Evolutionary conservation across 208 protist species (phyloP), one percentile per base, ranked within the genome.

Genomic region (Phytomonas francai): DNA sequence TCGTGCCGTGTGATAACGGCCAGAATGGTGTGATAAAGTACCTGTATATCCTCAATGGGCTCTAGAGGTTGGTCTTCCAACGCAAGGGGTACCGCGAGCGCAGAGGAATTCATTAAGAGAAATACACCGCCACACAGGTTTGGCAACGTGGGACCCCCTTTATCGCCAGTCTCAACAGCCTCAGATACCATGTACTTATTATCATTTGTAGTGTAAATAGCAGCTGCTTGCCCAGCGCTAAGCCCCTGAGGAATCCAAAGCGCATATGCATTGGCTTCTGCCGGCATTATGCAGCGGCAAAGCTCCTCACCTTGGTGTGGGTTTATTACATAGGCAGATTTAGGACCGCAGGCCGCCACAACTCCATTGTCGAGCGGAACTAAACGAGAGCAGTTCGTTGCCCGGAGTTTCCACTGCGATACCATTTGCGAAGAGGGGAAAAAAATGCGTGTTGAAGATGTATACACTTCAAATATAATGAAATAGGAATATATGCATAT

Each of bases 341-440:
- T 63, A 11, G 62, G 64, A 16, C 79, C 75, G 29, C 76, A 87
- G 22, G 74, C 84, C 9, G 82, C 81, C 59, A 87, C 68, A 22
- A 72, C 63, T 3, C 54, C 56, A n/a, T 67, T 68, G 31, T 65
- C 49, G 28, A 89, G 76, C 57, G 67, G 51, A 33, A 78, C 65
- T 42, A 92, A 63, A 2, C 70, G 65, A 22, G 74, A 67, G 69
- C 81, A 92, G 65, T 77, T 82, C 0, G 76, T 78, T 14, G 81
- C 76, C 57, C 68, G 72, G 32, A 92, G 75, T 12, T 76, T 85
- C 11, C 73, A 67, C 19, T 89, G 74, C 28, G 36, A 34, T 25
- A 70, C 58, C 80, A 81, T 81, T 56, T 25, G n/a, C 30, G 28
- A 30, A 71, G 59, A 63, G 28, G 11, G 9, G 29, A 27, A 42